These are phyloP conservation scores for Colletotrichum sidae DNA, from an alignment of 2,329 filamentous ascomycete genomes.

Conservation along the genomic window DNA sequence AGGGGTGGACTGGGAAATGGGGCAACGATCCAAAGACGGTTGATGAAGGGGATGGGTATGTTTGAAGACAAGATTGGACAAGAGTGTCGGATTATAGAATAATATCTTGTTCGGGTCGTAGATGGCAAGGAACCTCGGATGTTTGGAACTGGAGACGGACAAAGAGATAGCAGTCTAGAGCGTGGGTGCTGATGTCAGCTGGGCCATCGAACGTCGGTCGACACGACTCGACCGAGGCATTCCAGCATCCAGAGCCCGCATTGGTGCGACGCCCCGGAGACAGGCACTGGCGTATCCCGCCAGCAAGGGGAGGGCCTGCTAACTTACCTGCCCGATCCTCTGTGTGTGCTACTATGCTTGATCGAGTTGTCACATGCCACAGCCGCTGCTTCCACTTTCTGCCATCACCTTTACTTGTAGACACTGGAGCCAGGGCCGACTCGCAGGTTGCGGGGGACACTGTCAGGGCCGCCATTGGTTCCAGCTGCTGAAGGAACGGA, in stretches of 20 bases:
- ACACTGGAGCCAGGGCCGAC: no score
- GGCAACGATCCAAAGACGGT: background rate
- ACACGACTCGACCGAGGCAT: conserved; percentile 31
- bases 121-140: conserved; percentile 35
- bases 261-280: conserved; percentile 29
- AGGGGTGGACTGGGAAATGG: background rate
- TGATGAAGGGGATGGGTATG: conserved; percentile 19
- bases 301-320: no score
- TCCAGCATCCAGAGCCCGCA: conserved; percentile 15
- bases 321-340: no score
- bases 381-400: background rate
- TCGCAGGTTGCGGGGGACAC: conserved; percentile 25
- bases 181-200: conserved; percentile 36
- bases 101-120: conserved; percentile 23
- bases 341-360: no score
- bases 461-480: conserved; percentile 6
- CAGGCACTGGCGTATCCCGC: no score
- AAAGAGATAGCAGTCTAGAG: conserved; percentile 8
- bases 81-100: background rate
- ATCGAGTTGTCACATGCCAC: conserved; percentile 32
- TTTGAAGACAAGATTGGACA: background rate
- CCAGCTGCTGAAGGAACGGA: background rate
- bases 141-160: conserved; percentile 20
- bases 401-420: background rate
- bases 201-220: background rate